Conservation (phyloP, 805 yeast genomes). For the Lachancea kluyveri region DNA sequence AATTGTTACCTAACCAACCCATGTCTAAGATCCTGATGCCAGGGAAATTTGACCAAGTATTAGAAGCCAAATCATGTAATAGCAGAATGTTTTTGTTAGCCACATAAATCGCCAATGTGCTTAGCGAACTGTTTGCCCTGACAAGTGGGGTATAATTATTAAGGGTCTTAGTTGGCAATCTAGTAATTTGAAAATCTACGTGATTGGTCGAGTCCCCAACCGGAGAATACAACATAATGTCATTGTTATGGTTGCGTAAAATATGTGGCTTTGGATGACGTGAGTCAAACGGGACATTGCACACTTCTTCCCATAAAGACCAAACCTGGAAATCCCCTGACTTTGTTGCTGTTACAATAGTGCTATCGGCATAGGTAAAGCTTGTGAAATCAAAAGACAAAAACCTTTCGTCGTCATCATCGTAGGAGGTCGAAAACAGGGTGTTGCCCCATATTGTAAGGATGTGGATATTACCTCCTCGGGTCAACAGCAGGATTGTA, state of each 20-base stretch:
- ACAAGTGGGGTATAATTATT: constrained; percentile 24
- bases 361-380: constrained; percentile 14
- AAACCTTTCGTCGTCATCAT: constrained; percentile 9
- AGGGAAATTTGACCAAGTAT: constrained; percentile 24
- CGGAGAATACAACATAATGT: constrained; percentile 26
- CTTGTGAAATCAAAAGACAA: constrained; percentile 13
- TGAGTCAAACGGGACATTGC: constrained; percentile 18
- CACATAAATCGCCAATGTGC: constrained; percentile 23
- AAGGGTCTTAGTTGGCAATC: constrained; percentile 27
- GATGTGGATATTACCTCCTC: constrained; percentile 18
- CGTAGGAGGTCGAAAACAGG: constrained; percentile 20
- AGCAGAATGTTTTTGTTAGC: constrained; percentile 28
- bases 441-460: constrained; percentile 25
- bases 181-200: constrained; percentile 20
- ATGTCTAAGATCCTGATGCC: constrained; percentile 21
- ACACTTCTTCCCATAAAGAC: constrained; percentile 24
- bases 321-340: constrained; percentile 23
- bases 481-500: constrained; percentile 17
- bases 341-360: constrained; percentile 13
- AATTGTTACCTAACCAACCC: constrained; percentile 30
- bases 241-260: constrained; percentile 22
- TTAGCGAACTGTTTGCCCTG: constrained; percentile 20
- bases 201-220: constrained; percentile 16
- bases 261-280: constrained; percentile 18
- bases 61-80: constrained; percentile 24